Percentiles rank a stretch among this genome's conserved stretches.
Evolutionary conservation across 345 rosid genomes (phyloP).

Genomic region (Lagerstroemia speciosa): DNA sequence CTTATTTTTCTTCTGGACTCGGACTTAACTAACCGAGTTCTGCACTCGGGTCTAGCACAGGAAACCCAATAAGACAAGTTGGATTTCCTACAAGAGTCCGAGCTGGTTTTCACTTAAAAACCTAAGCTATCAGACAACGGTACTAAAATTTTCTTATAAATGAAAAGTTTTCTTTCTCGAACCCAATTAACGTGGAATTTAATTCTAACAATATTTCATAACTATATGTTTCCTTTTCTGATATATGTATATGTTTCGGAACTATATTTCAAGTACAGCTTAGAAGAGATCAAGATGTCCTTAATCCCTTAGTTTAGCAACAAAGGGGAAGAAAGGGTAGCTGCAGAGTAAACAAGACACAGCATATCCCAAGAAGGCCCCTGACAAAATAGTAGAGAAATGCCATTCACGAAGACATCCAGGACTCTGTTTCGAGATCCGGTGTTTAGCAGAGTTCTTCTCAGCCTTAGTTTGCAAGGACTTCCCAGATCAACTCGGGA

Average conservation of each 20-base stretch:
- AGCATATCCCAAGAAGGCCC: neutral
- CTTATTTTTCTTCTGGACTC: no score
- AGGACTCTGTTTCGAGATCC: neutral
- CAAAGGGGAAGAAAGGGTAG: neutral
- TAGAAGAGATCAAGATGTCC: neutral
- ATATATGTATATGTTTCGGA: neutral
- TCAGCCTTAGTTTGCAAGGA: slow-evolving; percentile 58
- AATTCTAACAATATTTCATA: no score
- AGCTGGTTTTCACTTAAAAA: no score
- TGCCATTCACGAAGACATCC: neutral
- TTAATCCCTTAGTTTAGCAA: neutral
- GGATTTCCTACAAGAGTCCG: no score
- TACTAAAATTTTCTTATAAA: no score
- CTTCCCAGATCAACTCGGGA: slow-evolving; percentile 86
- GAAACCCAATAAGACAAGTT: no score
- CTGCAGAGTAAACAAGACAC: neutral
- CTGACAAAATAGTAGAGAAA: neutral
- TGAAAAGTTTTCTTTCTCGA: no score
- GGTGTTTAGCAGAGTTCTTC: neutral
- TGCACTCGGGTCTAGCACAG: no score
- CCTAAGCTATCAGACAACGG: no score
- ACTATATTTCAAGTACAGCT: neutral
- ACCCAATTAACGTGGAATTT: no score
- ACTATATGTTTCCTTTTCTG: no score
- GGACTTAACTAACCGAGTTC: no score